These are phyloP conservation scores for Oxytropis ochrocephala DNA, from an alignment of 306 rosid species.

Conservation along the genomic window DNA sequence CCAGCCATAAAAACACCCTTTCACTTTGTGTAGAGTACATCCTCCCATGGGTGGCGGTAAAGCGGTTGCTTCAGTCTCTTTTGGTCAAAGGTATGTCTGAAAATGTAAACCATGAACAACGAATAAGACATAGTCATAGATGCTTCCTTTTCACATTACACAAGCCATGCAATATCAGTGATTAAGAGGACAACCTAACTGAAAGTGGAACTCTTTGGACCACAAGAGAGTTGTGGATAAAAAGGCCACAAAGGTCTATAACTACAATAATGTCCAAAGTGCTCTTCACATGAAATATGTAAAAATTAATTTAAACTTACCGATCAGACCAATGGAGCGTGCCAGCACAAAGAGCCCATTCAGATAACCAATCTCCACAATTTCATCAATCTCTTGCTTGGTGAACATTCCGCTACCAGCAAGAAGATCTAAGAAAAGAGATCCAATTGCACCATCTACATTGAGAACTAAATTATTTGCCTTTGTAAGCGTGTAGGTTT, in stretches of 20 bases:
- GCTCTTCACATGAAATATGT: not conserved
- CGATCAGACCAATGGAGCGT: conserved; percentile 96
- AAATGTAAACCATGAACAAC: conserved; percentile 19
- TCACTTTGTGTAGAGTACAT: conserved; percentile 97
- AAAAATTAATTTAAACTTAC: conserved; percentile 39
- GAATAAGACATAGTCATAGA: conserved; percentile 7
- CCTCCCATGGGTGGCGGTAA: conserved; percentile 99
- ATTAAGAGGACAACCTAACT: conserved; percentile 26
- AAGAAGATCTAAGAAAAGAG: conserved; percentile 97
- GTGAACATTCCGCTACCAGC: conserved; percentile 96
- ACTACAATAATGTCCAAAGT: not conserved
- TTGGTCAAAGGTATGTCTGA: conserved; percentile 97
- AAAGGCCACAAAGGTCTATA: conserved; percentile 16
- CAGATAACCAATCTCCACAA: conserved; percentile 90
- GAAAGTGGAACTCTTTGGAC: conserved; percentile 14
- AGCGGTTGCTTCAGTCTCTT: conserved; percentile 98
- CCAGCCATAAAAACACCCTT: conserved; percentile 2
- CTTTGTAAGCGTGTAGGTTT: conserved; percentile 88
- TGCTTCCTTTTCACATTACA: not conserved
- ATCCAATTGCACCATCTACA: conserved; percentile 97
- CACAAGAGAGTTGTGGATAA: conserved; percentile 15
- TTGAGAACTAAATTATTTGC: conserved; percentile 93
- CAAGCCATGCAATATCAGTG: not conserved
- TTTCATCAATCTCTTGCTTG: conserved; percentile 89
- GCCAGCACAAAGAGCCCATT: conserved; percentile 96